Conservation (phyloP, 768 basidiomycete genomes). For the Cubamyces sp. region DNA sequence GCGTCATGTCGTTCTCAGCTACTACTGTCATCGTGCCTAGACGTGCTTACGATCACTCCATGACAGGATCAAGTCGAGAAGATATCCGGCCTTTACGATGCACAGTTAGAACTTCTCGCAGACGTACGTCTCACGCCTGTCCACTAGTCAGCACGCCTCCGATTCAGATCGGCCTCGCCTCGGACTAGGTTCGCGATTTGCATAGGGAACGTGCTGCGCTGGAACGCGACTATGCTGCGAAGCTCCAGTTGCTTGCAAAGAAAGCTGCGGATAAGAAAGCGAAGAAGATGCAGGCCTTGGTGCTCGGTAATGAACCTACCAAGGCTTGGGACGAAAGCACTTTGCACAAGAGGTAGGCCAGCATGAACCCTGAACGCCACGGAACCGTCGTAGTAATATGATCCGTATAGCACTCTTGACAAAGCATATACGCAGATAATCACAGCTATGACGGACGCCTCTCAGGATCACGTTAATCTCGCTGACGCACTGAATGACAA, state of each 20-base stretch:
- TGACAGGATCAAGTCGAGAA: slow-evolving; percentile 74
- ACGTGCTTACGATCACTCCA: background rate
- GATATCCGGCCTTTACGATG: slow-evolving; percentile 58
- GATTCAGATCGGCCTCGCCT: background rate
- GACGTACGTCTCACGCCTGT: slow-evolving; percentile 53
- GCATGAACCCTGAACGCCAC: background rate
- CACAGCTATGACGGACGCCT: slow-evolving; percentile 56
- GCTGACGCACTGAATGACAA: slow-evolving; percentile 64
- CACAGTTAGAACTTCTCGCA: slow-evolving; percentile 63
- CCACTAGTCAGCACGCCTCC: background rate
- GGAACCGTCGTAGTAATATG: background rate
- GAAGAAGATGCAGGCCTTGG: slow-evolving; percentile 55
- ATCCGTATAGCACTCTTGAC: slow-evolving; percentile 64
- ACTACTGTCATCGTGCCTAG: too few species aligned
- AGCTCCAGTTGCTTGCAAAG: slow-evolving; percentile 65
- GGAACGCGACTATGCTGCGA: slow-evolving; percentile 80
- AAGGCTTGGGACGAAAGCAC: slow-evolving; percentile 59
- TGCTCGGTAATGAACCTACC: slow-evolving; percentile 70
- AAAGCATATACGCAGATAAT: slow-evolving; percentile 72
- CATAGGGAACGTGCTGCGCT: slow-evolving; percentile 66
- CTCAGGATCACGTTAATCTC: slow-evolving; percentile 70
- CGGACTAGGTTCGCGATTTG: slow-evolving; percentile 78
- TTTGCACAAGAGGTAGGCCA: slow-evolving; percentile 56
- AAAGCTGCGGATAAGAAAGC: slow-evolving; percentile 74
- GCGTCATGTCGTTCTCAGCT: slow-evolving; percentile 20